Base-by-base conservation (phyloP, 495 filamentous ascomycete genomes). In the Lophiostoma macrostomum region DNA sequence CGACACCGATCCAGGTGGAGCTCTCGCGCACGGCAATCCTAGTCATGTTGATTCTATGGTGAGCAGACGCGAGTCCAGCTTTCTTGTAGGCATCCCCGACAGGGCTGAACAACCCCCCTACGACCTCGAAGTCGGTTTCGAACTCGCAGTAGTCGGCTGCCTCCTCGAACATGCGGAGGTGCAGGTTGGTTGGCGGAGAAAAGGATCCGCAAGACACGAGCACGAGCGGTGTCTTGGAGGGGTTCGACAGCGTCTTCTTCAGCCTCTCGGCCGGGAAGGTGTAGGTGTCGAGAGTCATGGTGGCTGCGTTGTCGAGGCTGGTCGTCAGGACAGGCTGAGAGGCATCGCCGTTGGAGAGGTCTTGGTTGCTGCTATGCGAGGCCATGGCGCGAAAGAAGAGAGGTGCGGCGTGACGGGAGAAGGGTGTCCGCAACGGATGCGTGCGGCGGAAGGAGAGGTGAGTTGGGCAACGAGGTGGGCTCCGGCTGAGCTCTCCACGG, bases 121-220 rank as follows among this genome's bases (percentile, higher is more conserved):
- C 75, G 14, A 96, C 77, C 68, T 96, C 91, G 65, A 84, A 95
- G 27, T 88, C 76, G 31, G 87, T 89, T 71, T 84, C 87, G 70
- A 90, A 83, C 44, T 82, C 80, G 58, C 82, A 83, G 69, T 85
- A 88, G 73, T 91, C 86, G 61, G 80, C 78, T 2, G 88, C 88
- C 84, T 91, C 88, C 60, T 94, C 90, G 64, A 95, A 95, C 89
- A 96, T 91, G 66, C 90, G 87, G 45, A 96, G 76, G 67, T 96
- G 89, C 25, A 96, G 80, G 69, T 84, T 95, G 59, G 86, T 82
- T 14, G 88, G 90, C 18, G 88, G 90, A 3, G 82, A 88, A 73
- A 95, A 96, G 38, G 87, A 91, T 31, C 91, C 91, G 69, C 91
- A 96, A 29, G 90, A 87, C 32, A 97, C 86, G 32, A 96, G 77